A percentile compares a stretch with the other conserved stretches of the same genome.
Evolutionary conservation across 2,329 filamentous ascomycete species (phyloP).

Genomic region (Calonectria pseudoturangicola): DNA sequence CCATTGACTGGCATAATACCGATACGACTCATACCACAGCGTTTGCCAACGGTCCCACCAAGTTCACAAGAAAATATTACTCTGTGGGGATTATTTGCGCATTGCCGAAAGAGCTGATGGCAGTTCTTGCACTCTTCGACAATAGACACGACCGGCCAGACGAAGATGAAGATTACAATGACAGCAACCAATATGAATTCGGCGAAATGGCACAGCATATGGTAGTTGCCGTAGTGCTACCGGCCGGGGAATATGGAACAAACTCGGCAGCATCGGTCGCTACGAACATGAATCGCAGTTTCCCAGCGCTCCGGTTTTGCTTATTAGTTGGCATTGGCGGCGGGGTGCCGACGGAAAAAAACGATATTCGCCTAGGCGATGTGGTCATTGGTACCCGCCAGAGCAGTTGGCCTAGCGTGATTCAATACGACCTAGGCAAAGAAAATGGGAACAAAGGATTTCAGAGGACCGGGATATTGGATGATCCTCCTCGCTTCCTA

Average conservation of each 20-base stretch:
- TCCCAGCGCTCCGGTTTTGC: background rate
- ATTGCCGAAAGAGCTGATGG: slow-evolving; percentile 33
- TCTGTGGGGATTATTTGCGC: slow-evolving; percentile 43
- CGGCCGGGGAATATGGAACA: slow-evolving; percentile 38
- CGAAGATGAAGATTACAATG: background rate
- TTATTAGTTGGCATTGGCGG: background rate
- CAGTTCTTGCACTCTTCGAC: slow-evolving; percentile 39
- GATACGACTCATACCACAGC: background rate
- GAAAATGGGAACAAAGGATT: background rate
- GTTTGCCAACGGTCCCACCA: background rate
- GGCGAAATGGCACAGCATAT: slow-evolving; percentile 40
- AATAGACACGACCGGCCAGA: background rate
- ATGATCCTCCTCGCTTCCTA: background rate
- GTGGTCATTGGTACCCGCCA: background rate
- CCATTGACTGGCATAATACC: too few relatives aligned
- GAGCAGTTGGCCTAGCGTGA: background rate
- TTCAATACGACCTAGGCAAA: background rate
- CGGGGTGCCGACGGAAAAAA: background rate
- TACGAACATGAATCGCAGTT: slow-evolving; percentile 33
- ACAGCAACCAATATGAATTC: slow-evolving; percentile 38
- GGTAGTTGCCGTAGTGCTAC: slow-evolving; percentile 43
- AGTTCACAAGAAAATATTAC: slow-evolving; percentile 19
- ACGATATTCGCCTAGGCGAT: background rate
- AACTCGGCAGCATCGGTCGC: slow-evolving; percentile 38
- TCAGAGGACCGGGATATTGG: background rate